Evolutionary conservation across 148 eudicot genomes (phyloP).

Genomic region (Rheum nobile): DNA sequence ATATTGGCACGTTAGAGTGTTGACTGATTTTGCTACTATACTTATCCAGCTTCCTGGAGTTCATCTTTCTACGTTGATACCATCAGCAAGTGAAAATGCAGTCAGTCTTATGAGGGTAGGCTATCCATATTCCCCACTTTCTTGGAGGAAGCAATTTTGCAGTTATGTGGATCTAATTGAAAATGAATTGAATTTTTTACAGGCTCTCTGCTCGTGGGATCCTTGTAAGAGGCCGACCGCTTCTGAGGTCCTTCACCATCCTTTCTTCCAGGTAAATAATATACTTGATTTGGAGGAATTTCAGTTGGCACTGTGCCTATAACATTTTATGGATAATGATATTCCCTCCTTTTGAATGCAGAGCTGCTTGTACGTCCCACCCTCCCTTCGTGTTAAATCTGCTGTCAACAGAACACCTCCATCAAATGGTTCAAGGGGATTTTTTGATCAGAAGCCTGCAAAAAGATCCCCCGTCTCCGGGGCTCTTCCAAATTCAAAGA

Average conservation of each 20-base stretch:
- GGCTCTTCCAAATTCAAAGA: constrained; percentile 29
- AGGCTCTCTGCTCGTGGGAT: constrained; percentile 88
- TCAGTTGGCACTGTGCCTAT: background rate
- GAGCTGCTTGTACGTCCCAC: constrained; percentile 63
- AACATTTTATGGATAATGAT: background rate
- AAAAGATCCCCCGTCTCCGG: constrained; percentile 32
- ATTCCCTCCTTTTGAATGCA: constrained; percentile 14
- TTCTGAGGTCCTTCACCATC: constrained; percentile 74
- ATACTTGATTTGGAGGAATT: background rate
- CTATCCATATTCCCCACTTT: background rate
- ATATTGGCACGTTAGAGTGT: background rate
- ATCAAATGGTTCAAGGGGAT: constrained; percentile 32
- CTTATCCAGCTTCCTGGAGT: constrained; percentile 44
- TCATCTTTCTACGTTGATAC: constrained; percentile 50
- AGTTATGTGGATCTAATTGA: background rate
- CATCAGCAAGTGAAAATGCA: constrained; percentile 68
- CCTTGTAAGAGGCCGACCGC: constrained; percentile 91
- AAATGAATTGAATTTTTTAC: background rate
- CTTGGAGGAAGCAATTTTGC: background rate
- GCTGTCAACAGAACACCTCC: constrained; percentile 43
- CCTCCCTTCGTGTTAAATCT: constrained; percentile 47
- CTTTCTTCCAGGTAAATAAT: constrained; percentile 68
- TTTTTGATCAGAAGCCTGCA: constrained; percentile 37
- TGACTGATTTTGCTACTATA: background rate
- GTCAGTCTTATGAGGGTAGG: constrained; percentile 54